Evolutionary conservation across 1,284 basidiomycete species (phyloP).

Genomic region (Apiotrichum siamense): DNA sequence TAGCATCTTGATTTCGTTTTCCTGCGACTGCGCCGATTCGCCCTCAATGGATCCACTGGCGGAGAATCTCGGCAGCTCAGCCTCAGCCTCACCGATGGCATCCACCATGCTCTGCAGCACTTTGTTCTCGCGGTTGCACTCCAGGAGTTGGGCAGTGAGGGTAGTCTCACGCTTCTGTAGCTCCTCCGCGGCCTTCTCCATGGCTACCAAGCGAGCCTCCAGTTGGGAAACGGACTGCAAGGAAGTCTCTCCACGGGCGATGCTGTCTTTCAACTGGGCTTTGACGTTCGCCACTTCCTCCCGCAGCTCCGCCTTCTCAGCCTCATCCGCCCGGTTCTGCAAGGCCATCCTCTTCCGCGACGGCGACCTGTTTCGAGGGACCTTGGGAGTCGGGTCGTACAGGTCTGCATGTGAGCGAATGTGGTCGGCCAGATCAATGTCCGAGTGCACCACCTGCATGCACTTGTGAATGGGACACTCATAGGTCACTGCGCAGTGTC

Average conservation of each 20-base stretch:
- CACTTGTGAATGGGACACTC: conserved; percentile 1
- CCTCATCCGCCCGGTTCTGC: background rate
- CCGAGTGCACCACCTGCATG: background rate
- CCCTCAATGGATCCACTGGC: conserved; percentile 1
- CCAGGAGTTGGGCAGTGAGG: background rate
- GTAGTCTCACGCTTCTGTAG: background rate
- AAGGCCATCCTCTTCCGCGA: background rate
- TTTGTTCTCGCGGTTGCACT: background rate
- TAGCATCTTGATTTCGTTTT: conserved; percentile 3
- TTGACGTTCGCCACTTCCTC: background rate
- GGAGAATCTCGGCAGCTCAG: background rate
- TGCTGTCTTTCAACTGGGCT: background rate
- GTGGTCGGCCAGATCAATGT: conserved; percentile 1
- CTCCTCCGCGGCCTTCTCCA: background rate
- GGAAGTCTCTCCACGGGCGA: background rate
- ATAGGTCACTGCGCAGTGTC: background rate
- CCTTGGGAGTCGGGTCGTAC: background rate
- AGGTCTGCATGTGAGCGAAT: conserved; percentile 3
- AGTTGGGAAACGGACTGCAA: background rate
- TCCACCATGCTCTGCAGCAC: background rate
- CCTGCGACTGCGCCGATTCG: background rate
- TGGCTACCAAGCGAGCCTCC: background rate
- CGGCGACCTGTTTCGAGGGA: background rate
- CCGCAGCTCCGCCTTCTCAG: background rate
- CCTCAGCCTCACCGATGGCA: background rate